Conservation (phyloP, 2,329 filamentous ascomycete genomes). For the Microcera coccophila region DNA sequence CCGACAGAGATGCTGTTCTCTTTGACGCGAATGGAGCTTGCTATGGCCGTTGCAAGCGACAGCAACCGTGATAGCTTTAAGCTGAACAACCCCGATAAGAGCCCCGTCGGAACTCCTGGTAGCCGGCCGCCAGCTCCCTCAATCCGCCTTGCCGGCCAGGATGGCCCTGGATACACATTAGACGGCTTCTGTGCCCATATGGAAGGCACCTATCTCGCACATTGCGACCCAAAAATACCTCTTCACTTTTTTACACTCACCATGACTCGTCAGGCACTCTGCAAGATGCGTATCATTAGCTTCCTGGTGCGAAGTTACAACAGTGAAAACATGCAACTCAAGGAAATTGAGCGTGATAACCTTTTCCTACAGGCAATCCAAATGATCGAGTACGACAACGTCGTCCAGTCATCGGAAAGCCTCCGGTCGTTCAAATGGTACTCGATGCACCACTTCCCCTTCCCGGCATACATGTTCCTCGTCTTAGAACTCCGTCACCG, state of each 20-base stretch:
- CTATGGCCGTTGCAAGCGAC: slow-evolving; percentile 50
- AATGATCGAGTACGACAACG: slow-evolving; percentile 58
- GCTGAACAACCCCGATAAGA: slow-evolving; percentile 27
- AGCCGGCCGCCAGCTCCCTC: slow-evolving; percentile 30
- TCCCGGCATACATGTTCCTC: slow-evolving; percentile 59
- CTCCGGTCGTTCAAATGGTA: slow-evolving; percentile 56
- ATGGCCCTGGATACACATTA: slow-evolving; percentile 46
- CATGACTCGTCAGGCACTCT: slow-evolving; percentile 53
- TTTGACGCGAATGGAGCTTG: slow-evolving; percentile 54
- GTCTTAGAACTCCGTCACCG: slow-evolving; percentile 52
- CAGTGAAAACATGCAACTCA: slow-evolving; percentile 36
- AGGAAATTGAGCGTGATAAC: slow-evolving; percentile 47
- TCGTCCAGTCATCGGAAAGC: slow-evolving; percentile 49
- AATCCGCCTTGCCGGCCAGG: slow-evolving; percentile 47
- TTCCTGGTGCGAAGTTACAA: slow-evolving; percentile 50
- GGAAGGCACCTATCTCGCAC: slow-evolving; percentile 52
- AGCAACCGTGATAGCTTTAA: slow-evolving; percentile 37
- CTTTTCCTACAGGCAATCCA: slow-evolving; percentile 53
- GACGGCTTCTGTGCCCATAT: slow-evolving; percentile 53
- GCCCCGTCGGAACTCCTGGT: slow-evolving; percentile 19
- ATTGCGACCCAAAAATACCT: slow-evolving; percentile 56
- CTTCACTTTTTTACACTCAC: slow-evolving; percentile 56
- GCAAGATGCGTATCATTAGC: slow-evolving; percentile 53
- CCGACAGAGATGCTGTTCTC: slow-evolving; percentile 60
- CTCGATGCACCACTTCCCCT: slow-evolving; percentile 55